Conservation (phyloP, 148 eudicot species). For the Silene uniflora region DNA sequence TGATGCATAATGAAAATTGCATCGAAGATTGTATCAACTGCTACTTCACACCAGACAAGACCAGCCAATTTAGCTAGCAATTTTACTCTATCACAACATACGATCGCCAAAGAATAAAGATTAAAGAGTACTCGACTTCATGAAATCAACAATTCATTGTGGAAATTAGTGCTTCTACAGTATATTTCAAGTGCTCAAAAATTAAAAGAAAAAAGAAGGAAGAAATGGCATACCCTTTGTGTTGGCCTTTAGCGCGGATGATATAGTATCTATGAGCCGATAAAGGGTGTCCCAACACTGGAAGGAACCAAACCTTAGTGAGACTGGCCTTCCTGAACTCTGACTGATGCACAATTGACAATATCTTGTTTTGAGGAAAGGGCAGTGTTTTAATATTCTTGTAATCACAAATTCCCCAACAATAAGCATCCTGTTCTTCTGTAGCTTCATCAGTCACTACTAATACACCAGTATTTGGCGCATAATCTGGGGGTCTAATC, state of each 20-base stretch:
- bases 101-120: too few relatives aligned
- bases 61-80: background rate
- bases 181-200: background rate
- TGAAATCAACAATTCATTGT: background rate
- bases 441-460: slow-evolving; percentile 70
- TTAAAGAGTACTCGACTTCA: background rate
- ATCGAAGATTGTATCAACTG: background rate
- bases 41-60: background rate
- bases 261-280: slow-evolving; percentile 69
- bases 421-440: slow-evolving; percentile 46
- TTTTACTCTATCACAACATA: too few relatives aligned
- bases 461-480: slow-evolving; percentile 52
- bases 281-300: slow-evolving; percentile 64
- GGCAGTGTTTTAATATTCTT: slow-evolving; percentile 53
- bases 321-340: slow-evolving; percentile 29
- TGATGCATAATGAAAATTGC: background rate
- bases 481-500: slow-evolving; percentile 40
- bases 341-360: slow-evolving; percentile 54
- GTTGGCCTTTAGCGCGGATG: slow-evolving; percentile 58
- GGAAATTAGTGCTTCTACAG: too few relatives aligned
- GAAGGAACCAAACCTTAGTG: slow-evolving; percentile 75
- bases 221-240: slow-evolving; percentile 51
- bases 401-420: slow-evolving; percentile 58
- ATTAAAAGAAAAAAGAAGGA: background rate
- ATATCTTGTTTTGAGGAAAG: slow-evolving; percentile 65